Base-by-base conservation (phyloP, 2,329 filamentous ascomycete species). In the Aspergillus quadricinctus region DNA sequence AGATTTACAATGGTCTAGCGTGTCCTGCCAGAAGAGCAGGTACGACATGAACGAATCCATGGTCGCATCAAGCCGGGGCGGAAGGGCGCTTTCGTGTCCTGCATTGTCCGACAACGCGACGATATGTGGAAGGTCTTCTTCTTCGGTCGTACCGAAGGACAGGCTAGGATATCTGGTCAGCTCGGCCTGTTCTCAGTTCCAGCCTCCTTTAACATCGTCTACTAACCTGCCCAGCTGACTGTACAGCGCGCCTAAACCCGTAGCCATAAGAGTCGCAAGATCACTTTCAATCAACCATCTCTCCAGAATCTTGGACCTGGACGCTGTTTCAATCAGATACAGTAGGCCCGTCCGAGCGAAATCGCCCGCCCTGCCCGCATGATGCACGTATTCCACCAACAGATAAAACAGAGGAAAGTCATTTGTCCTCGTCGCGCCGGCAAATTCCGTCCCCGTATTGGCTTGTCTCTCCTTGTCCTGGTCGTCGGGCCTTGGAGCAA, bases 271-370 rank as follows among this genome's bases (percentile, higher is more conserved):
- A 0, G 94, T 97, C 11, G 94, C 94, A 52, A 99, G 80, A 71
- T 99, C 94, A 72, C 93, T 97, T 70, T 96, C 92, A 49, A 97
- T 91, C 61, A 99, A 90, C 94, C 94, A 99, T 67, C 91, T 89
- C 76, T 99, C 94, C 57, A 99, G 75, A 1, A 86, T 83, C 21
- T 86, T 83, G 0, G 92, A 96, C 63, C 86, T 88, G 0, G 91
- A 93, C 0, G 93, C 91, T 0, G 91, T 90, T 75, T 97, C 93
- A 64, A 97, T 96, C 57, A 99, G 90, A 75, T 99, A 99, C 7
- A 99, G 81, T 59, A 99, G 74, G 0, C 94, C 94, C 0, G 94
- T 99, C 56, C 94, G 83, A 2, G 94, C 93, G 78, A 99, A 99
- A 73, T 99, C 94, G 11, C 94, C 94, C 19, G 95, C 89, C 55